Evolutionary conservation across 148 eudicot species (phyloP).

Genomic region (Cornus controversa): DNA sequence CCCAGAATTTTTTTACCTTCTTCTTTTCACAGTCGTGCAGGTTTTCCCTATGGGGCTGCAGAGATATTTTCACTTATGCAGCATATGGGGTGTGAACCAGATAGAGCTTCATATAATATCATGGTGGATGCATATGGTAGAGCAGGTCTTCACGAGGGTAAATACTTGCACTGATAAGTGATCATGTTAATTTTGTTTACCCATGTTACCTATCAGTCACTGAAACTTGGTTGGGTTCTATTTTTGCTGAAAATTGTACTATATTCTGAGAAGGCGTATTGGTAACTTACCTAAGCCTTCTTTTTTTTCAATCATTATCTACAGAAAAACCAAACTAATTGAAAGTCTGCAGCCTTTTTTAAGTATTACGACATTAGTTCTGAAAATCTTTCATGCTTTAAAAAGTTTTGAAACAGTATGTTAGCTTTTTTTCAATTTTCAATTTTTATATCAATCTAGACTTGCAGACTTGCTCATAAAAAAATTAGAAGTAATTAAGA

Average conservation of each 20-base stretch:
- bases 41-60: slow-evolving; percentile 74
- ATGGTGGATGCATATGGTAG: slow-evolving; percentile 94
- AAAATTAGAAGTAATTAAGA: too few species aligned
- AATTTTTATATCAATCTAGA: background rate
- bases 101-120: slow-evolving; percentile 78
- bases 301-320: too few species aligned
- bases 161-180: background rate
- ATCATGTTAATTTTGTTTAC: background rate
- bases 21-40: slow-evolving; percentile 63
- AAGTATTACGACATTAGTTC: background rate
- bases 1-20: slow-evolving; percentile 5
- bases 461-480: too few species aligned
- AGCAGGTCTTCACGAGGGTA: slow-evolving; percentile 78
- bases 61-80: slow-evolving; percentile 87
- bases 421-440: too few species aligned
- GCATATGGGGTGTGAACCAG: slow-evolving; percentile 90
- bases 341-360: too few species aligned
- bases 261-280: background rate
- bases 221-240: background rate
- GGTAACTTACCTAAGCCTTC: background rate
- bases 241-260: background rate
- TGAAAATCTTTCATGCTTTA: background rate
- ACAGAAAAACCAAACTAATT: too few species aligned
- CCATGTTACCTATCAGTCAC: background rate
- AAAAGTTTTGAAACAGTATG: background rate